These are phyloP conservation scores for Pseudohyphozyma bogoriensis DNA, from an alignment of 768 basidiomycete genomes.

Conservation along the genomic window DNA sequence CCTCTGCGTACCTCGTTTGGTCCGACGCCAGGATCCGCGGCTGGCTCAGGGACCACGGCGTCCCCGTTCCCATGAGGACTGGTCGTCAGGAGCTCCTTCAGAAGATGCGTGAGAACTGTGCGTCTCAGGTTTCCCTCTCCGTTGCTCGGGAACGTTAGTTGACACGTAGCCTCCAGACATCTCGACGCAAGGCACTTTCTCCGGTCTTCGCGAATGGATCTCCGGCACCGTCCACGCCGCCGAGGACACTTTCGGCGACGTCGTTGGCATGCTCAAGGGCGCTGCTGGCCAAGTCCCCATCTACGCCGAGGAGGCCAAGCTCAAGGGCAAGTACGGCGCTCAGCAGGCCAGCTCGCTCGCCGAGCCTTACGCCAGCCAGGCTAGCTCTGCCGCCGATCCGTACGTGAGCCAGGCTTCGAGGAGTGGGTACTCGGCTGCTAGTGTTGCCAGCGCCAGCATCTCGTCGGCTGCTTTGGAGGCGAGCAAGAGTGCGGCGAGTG, in stretches of 20 bases:
- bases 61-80: constrained; percentile 45
- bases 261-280: constrained; percentile 40
- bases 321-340: constrained; percentile 32
- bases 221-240: constrained; percentile 54
- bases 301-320: constrained; percentile 27
- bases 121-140: not conserved
- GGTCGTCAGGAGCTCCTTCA: constrained; percentile 58
- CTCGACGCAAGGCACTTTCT: constrained; percentile 52
- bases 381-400: not conserved
- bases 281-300: constrained; percentile 32
- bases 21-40: constrained; percentile 85
- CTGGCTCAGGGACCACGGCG: constrained; percentile 66
- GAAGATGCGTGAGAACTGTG: constrained; percentile 45
- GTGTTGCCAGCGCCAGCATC: not conserved
- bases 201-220: constrained; percentile 55
- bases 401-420: not conserved
- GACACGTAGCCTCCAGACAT: constrained; percentile 47
- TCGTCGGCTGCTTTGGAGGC: not conserved
- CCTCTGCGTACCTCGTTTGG: constrained; percentile 70
- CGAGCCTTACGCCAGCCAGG: constrained; percentile 22
- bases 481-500: not conserved
- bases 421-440: not conserved
- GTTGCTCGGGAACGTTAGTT: not conserved
- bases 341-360: constrained; percentile 37
- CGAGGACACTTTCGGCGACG: constrained; percentile 52